phyloP scores from a whole-genome alignment of 202 grass and related monocot genomes.

The Setaria viridis region DNA sequence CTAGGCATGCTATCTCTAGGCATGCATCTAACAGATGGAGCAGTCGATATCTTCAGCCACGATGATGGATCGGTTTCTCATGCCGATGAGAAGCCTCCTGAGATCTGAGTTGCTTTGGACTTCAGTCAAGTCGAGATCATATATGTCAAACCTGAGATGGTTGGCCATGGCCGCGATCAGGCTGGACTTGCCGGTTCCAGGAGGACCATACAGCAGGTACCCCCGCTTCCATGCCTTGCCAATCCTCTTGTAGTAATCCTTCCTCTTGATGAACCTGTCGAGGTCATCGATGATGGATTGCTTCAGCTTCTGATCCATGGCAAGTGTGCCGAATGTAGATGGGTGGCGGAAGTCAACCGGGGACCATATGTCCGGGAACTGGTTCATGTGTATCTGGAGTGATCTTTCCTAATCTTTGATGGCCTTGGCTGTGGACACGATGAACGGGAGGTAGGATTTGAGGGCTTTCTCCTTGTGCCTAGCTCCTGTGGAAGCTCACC shows the following conservation, averaged over 20 bases:
- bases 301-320: background rate
- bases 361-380: background rate
- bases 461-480: background rate
- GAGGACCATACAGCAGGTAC: background rate
- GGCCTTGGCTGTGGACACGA: background rate
- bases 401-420: background rate
- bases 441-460: slow-evolving; percentile 2
- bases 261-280: background rate
- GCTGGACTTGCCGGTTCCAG: background rate
- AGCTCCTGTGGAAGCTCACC: background rate
- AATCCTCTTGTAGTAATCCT: background rate
- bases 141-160: background rate
- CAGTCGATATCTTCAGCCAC: background rate
- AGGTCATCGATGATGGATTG: background rate
- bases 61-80: background rate
- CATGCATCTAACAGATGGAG: background rate
- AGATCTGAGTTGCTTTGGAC: background rate
- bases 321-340: background rate
- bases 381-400: background rate
- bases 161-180: background rate
- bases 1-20: too few relatives aligned
- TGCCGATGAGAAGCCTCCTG: background rate
- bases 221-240: background rate
- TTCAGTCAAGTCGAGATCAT: background rate
- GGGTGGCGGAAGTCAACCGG: background rate